Conservation (phyloP, 1,139 yeast genomes). For the Yamadazyma spencermartinsiae region DNA sequence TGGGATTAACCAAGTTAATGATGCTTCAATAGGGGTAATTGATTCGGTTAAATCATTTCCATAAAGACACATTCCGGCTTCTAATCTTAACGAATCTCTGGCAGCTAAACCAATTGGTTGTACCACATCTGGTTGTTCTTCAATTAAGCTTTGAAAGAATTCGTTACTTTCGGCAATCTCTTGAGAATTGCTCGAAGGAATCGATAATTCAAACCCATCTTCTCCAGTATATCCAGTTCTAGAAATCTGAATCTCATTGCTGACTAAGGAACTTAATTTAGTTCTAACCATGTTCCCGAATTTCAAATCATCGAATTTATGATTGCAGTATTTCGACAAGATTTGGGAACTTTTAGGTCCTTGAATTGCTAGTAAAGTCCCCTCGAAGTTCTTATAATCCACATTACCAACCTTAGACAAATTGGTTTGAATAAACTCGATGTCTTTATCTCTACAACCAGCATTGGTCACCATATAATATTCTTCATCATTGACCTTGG, state of each 20-base stretch:
- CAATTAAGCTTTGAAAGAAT: slow-evolving; percentile 63
- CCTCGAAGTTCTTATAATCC: slow-evolving; percentile 64
- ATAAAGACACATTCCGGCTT: slow-evolving; percentile 97
- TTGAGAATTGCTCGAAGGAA: slow-evolving; percentile 53
- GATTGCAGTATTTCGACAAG: slow-evolving; percentile 63
- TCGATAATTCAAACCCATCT: slow-evolving; percentile 93
- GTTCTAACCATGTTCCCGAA: slow-evolving; percentile 64
- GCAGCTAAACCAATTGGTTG: slow-evolving; percentile 95
- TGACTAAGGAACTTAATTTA: slow-evolving; percentile 46
- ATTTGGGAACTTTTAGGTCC: slow-evolving; percentile 79
- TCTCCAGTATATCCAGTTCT: slow-evolving; percentile 98
- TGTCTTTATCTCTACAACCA: slow-evolving; percentile 85
- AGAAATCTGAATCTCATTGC: slow-evolving; percentile 63
- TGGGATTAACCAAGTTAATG: slow-evolving; percentile 86
- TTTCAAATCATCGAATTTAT: slow-evolving; percentile 57
- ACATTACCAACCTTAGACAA: slow-evolving; percentile 47
- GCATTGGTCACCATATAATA: slow-evolving; percentile 96
- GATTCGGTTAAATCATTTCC: slow-evolving; percentile 85
- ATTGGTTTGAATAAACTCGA: slow-evolving; percentile 59
- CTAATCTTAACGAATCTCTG: slow-evolving; percentile 89
- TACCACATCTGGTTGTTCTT: slow-evolving; percentile 55
- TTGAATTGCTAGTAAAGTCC: slow-evolving; percentile 84
- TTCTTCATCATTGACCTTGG: slow-evolving; percentile 75
- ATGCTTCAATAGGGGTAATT: slow-evolving; percentile 87
- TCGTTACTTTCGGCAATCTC: slow-evolving; percentile 50